These are phyloP conservation scores for Chlamydomonas sp. DNA, from an alignment of 139 green algal genomes.

Conservation along the genomic window DNA sequence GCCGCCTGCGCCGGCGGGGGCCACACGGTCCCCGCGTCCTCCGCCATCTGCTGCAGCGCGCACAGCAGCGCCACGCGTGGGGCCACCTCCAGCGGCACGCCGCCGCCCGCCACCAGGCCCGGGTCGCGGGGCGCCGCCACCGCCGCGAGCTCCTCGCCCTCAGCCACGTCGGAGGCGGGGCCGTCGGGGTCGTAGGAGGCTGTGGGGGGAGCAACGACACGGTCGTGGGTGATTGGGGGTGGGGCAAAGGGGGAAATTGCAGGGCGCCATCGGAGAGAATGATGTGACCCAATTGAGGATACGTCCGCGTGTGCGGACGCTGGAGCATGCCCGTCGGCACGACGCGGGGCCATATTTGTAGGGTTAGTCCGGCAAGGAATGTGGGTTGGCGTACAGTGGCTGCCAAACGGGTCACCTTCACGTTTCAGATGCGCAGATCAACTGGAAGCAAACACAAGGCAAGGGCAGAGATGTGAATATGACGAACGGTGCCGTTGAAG, in stretches of 20 bases:
- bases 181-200: constrained; percentile 15
- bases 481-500: neutral
- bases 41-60: constrained; percentile 45
- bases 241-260: neutral
- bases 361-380: too few species aligned
- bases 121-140: constrained; percentile 14
- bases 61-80: constrained; percentile 58
- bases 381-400: too few species aligned
- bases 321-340: too few species aligned
- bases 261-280: too few species aligned
- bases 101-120: constrained; percentile 2
- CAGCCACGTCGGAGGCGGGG: constrained; percentile 15
- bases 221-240: neutral
- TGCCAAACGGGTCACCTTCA: neutral
- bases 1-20: neutral
- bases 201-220: constrained; percentile 5
- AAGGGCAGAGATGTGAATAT: neutral
- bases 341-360: too few species aligned
- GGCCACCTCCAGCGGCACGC: constrained; percentile 39
- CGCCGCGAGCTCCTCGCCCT: constrained; percentile 39
- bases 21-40: constrained; percentile 19
- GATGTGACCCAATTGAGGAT: too few species aligned
- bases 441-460: neutral
- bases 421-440: neutral
- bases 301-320: too few species aligned